Evolutionary conservation across 2,329 filamentous ascomycete genomes (phyloP), one percentile per base, ranked within the genome.

Genomic region (Cladophialophora carrionii): DNA sequence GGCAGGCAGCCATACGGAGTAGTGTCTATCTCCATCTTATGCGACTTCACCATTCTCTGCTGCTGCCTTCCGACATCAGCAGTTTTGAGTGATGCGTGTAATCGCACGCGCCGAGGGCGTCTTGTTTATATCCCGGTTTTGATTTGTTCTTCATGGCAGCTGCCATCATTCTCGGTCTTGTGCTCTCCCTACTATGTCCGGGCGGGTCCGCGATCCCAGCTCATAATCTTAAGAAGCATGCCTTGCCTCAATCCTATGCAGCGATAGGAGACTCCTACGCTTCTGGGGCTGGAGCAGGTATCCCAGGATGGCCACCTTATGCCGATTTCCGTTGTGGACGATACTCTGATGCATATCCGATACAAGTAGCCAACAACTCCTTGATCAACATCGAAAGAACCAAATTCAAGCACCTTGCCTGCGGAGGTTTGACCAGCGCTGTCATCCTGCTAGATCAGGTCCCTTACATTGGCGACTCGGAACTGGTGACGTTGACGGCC

Each of bases 261-360:
- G 68, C 73, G 1, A 57, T 74, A 10, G 72, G 73, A 29, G 73
- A 74, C 59, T 73, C 72, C 2, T 74, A 74, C 55, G 70, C 72
- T 22, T 65, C 73, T 8, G 73, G 73, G 7, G 67, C 70, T 43
- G 73, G 70, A 41, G 73, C 72, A 20, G 73, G 73, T 4, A 52
- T 46, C 9, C 62, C 64, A 12, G 60, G 70, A 55, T 66, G 61
- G 29, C 52, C 58, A 31, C 64, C 62, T 10, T 34, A 61, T 46
- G 43, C 54, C 10, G 64, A 66, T 37, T 43, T 54, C 10, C 51
- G 61, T 20, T 73, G 72, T 58, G 72, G 71, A 41, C 63, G 66
- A 31, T 74, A 70, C 51, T 69, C 66, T 3, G 70, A 68, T n/a
- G 68, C 72, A 31, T 74, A 74, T 61, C 71, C 73, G 1, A 67